These are phyloP conservation scores for Pseudogymnoascus sp. DNA, from an alignment of 2,329 filamentous ascomycete genomes.

Conservation along the genomic window DNA sequence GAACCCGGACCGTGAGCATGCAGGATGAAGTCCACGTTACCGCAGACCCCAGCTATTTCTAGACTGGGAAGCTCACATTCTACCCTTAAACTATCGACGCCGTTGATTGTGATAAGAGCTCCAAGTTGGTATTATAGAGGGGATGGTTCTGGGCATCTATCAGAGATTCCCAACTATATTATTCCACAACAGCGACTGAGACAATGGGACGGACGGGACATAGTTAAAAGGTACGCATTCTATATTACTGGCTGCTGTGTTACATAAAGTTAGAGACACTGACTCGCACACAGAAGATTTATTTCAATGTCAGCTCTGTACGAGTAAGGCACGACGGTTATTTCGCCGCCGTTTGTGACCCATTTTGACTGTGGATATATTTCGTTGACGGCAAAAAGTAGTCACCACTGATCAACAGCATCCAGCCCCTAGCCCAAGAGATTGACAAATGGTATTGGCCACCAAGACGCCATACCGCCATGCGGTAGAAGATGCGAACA, in stretches of 20 bases:
- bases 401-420: background rate
- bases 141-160: background rate
- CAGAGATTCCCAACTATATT: background rate
- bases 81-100: constrained; percentile 10
- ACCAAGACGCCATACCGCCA: background rate
- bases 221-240: background rate
- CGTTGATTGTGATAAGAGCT: background rate
- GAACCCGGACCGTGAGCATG: constrained; percentile 7
- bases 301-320: background rate
- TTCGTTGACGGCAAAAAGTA: background rate
- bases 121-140: background rate
- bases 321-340: background rate
- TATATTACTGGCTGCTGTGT: background rate
- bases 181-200: background rate
- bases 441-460: background rate
- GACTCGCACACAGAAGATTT: background rate
- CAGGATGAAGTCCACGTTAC: constrained; percentile 6
- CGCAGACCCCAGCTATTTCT: constrained; percentile 4
- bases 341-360: background rate
- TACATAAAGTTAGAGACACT: background rate
- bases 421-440: background rate
- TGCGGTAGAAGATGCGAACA: background rate
- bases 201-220: background rate
- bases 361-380: background rate
- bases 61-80: constrained; percentile 9